Conservation (phyloP, 1,139 yeast species). For the Yamadazyma membranifaciens region DNA sequence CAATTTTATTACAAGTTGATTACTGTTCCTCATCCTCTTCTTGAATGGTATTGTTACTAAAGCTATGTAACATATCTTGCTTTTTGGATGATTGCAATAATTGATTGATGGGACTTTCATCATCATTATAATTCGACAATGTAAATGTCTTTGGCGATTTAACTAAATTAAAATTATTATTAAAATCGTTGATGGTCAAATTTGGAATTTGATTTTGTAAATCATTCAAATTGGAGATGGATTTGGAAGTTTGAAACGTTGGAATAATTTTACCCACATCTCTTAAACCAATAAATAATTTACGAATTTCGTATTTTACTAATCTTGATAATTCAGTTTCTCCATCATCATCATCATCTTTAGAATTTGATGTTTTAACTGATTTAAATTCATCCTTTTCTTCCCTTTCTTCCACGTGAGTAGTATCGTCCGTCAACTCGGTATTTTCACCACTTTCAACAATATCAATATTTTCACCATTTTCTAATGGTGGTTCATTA, state of each 20-base stretch:
- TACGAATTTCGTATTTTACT: constrained; percentile 39
- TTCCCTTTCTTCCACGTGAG: constrained; percentile 8
- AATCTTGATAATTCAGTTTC: constrained; percentile 33
- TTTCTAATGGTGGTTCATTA: constrained; percentile 4
- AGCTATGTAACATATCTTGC: constrained; percentile 24
- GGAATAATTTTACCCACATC: constrained; percentile 40
- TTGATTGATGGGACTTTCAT: constrained; percentile 40
- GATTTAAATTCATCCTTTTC: not conserved
- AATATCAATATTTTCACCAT: not conserved
- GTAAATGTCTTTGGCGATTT: constrained; percentile 47
- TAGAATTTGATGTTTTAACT: not conserved
- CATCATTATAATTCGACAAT: constrained; percentile 36
- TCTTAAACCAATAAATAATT: constrained; percentile 34
- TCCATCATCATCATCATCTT: constrained; percentile 14
- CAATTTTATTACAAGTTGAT: too few species aligned
- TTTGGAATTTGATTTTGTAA: constrained; percentile 19
- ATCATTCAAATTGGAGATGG: constrained; percentile 30
- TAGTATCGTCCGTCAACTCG: not conserved
- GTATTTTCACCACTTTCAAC: not conserved
- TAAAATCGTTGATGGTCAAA: constrained; percentile 17
- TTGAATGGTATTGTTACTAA: constrained; percentile 36
- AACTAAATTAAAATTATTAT: constrained; percentile 28
- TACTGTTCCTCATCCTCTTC: constrained; percentile 44
- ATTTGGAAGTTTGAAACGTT: constrained; percentile 34
- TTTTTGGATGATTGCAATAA: constrained; percentile 26